Evolutionary conservation across 495 filamentous ascomycete species (phyloP), one percentile per base, ranked within the genome.

Genomic region (Mytilinidion resinicola): DNA sequence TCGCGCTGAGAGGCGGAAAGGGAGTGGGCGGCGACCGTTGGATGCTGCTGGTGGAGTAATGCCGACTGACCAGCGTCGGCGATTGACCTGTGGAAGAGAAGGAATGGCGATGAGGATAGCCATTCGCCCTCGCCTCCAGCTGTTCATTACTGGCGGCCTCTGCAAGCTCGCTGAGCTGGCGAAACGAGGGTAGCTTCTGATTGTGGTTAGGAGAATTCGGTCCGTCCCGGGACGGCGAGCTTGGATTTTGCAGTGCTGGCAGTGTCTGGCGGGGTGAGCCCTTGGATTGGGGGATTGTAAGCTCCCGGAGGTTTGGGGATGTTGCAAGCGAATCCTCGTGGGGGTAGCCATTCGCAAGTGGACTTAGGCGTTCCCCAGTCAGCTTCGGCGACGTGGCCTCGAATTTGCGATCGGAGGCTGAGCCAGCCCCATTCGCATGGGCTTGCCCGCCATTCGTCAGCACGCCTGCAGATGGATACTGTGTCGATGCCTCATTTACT

Each of bases 91-190:
- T 61, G 10, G 66, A 63, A 1, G 67, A 65, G 55, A 64, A 61
- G 7, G 66, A 68, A n/a, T 57, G 66, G 35, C 66, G 56, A 47
- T 68, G 66, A 35, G 55, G 50, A 48, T 51, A 62, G 0, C 65
- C 62, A 46, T 68, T 65, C 6, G 43, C 52, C 37, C 59, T 55
- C n/a, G 35, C 60, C 19, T 52, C 36, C 14, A 63, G 49, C n/a
- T 68, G 63, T 42, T 67, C 60, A 7, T 35, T 59, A 46, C 35
- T 62, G 41, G 68, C 69, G 3, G 63, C 64, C 21, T 69, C 67
- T 46, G 69, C 69, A 19, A 73, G 44, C 20, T 68, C 64, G 43
- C 43, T 63, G 25, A 70, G 43, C 17, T 66, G 70, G 34, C 55
- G 56, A 20, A 68, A 68, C n/a, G 49, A 48, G 1, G 66, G 66